Evolutionary conservation across 305 asterid genomes (phyloP).

Genomic region (Petunia hybrid): DNA sequence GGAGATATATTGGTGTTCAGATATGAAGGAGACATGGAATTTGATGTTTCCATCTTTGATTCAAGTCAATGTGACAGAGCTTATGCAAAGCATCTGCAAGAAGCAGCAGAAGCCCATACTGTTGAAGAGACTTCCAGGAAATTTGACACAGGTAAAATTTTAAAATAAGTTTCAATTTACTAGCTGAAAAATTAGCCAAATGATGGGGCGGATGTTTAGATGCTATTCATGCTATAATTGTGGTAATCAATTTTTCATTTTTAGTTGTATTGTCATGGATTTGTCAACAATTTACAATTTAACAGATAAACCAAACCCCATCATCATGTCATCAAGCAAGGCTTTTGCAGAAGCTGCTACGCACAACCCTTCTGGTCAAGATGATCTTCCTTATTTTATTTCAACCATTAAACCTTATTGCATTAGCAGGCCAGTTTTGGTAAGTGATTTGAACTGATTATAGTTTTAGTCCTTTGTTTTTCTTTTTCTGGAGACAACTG

Average conservation of each 20-base stretch:
- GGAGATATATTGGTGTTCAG: conserved; percentile 34
- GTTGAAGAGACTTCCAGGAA: not conserved
- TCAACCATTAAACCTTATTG: not conserved
- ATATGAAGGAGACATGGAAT: conserved; percentile 36
- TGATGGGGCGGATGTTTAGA: not conserved
- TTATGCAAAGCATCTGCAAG: not conserved
- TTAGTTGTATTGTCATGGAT: not conserved
- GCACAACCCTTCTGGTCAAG: not conserved
- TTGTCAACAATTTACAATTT: not conserved
- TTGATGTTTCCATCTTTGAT: conserved; percentile 31
- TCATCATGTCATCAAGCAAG: not conserved
- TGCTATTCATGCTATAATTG: not conserved
- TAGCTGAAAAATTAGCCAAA: not conserved
- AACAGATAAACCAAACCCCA: not conserved
- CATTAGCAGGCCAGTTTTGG: not conserved
- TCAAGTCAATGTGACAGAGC: conserved; percentile 29
- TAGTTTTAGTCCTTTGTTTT: not conserved
- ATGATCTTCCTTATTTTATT: not conserved
- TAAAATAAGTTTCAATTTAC: not conserved
- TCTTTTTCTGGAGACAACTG: too few species aligned
- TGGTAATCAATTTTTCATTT: not conserved
- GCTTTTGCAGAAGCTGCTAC: not conserved
- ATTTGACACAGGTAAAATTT: not conserved
- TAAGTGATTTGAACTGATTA: not conserved
- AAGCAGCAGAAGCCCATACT: not conserved